A percentile compares a stretch with the other conserved stretches of the same genome.
These are phyloP conservation scores for Parathielavia hyrcaniae DNA, from an alignment of 495 filamentous ascomycete species.

Conservation along the genomic window DNA sequence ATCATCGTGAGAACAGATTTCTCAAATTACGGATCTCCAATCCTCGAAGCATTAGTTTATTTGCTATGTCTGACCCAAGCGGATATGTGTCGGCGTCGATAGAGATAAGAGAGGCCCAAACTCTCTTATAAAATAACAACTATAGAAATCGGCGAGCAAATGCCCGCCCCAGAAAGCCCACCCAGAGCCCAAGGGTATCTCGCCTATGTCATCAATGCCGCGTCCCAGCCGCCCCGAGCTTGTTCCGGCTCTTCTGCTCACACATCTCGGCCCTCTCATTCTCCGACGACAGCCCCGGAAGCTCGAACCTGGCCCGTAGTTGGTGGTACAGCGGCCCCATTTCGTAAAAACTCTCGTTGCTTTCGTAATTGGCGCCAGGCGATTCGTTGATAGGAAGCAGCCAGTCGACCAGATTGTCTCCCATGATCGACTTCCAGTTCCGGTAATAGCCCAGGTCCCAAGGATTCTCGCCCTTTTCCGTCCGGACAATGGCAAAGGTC, in stretches of 20 bases:
- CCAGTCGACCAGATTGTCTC: conserved; percentile 63
- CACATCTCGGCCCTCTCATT: conserved; percentile 10
- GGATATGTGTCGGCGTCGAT: background rate
- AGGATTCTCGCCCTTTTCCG: conserved; percentile 67
- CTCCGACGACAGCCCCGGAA: conserved; percentile 25
- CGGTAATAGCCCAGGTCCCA: conserved; percentile 61
- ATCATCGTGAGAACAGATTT: no score
- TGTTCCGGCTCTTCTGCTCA: conserved; percentile 7
- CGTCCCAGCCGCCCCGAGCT: conserved; percentile 6
- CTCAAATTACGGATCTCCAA: no score
- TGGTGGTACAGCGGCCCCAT: conserved; percentile 40
- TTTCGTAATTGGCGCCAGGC: conserved; percentile 52
- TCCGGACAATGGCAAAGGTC: conserved; percentile 71
- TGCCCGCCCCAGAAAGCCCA: background rate
- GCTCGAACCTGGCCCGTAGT: conserved; percentile 34
- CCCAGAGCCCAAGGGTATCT: conserved; percentile 16
- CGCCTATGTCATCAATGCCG: conserved; percentile 14
- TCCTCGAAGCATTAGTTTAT: no score
- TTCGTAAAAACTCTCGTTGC: conserved; percentile 43
- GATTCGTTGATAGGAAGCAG: conserved; percentile 62
- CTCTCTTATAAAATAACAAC: conserved; percentile 2
- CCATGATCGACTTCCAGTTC: conserved; percentile 74
- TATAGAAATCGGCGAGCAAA: background rate
- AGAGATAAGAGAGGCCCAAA: background rate
- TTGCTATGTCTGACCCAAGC: no score